These are phyloP conservation scores for Coemansia sp. DNA, from an alignment of 192 early-diverging fungal genomes.

Conservation along the genomic window DNA sequence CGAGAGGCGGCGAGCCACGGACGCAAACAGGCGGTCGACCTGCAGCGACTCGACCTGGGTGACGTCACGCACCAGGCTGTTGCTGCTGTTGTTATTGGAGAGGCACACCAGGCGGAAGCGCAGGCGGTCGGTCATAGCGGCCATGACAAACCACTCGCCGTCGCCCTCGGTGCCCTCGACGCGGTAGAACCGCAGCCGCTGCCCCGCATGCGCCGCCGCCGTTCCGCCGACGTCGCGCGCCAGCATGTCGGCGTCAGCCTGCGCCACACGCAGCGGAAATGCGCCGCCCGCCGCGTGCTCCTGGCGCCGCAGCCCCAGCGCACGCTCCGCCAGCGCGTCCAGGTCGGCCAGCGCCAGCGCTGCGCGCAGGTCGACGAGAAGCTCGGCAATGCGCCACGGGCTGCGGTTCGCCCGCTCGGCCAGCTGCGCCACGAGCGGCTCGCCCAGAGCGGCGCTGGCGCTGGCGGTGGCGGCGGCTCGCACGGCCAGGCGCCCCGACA, in stretches of 20 bases:
- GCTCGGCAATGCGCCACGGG: constrained; percentile 40
- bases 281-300: background rate
- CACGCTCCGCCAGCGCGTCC: constrained; percentile 41
- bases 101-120: constrained; percentile 47
- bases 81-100: constrained; percentile 12
- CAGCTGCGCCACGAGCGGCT: constrained; percentile 37
- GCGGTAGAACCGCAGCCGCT: constrained; percentile 48
- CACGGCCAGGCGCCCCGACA: constrained; percentile 39
- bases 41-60: constrained; percentile 45
- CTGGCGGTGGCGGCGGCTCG: constrained; percentile 37
- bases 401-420: constrained; percentile 42
- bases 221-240: constrained; percentile 35
- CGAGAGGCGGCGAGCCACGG: constrained; percentile 37
- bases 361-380: constrained; percentile 48
- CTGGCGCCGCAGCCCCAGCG: constrained; percentile 40
- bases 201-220: constrained; percentile 16
- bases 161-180: constrained; percentile 50
- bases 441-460: constrained; percentile 34
- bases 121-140: constrained; percentile 49
- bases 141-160: constrained; percentile 53
- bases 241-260: constrained; percentile 45
- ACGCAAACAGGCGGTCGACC: constrained; percentile 50
- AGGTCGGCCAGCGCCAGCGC: constrained; percentile 46
- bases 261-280: constrained; percentile 44
- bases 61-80: constrained; percentile 32